phyloP scores from a whole-genome alignment of 345 rosid species.

The Gossypium thurberi region DNA sequence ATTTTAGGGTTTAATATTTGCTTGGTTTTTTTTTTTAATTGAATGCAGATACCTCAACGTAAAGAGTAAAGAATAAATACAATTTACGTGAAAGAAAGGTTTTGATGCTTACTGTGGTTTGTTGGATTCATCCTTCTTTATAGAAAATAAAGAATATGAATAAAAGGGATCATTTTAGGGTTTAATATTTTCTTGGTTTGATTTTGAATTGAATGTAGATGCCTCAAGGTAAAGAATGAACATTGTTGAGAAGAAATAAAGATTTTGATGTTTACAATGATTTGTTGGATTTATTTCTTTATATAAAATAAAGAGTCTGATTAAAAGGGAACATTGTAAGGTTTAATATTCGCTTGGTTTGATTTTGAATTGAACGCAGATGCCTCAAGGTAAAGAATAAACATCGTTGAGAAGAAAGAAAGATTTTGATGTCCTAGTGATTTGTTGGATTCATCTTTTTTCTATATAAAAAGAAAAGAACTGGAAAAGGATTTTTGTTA shows the following conservation, averaged over 20 bases:
- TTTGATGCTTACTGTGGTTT: background rate
- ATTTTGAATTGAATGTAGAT: background rate
- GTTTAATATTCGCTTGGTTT: too few relatives aligned
- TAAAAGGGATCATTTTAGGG: background rate
- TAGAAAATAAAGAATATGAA: background rate
- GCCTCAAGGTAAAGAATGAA: background rate
- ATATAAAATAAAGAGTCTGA: background rate
- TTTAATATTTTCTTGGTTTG: background rate
- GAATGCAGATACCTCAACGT: background rate
- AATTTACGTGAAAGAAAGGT: background rate
- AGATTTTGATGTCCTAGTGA: too few relatives aligned
- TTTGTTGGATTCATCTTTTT: background rate
- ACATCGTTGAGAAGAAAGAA: too few relatives aligned
- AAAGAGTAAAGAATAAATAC: background rate
- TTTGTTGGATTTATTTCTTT: background rate
- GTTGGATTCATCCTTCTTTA: background rate
- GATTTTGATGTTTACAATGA: background rate
- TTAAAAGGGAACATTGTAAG: too few relatives aligned
- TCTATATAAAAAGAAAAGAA: constrained; percentile 7
- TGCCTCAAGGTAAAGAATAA: too few relatives aligned
- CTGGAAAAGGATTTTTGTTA: constrained; percentile 4
- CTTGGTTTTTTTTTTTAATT: background rate
- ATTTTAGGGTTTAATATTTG: background rate
- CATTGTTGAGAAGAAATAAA: background rate
- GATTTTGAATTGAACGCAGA: too few relatives aligned